Conservation (phyloP, 2,329 filamentous ascomycete genomes). For the Pseudopyrenochaeta lycopersici region DNA sequence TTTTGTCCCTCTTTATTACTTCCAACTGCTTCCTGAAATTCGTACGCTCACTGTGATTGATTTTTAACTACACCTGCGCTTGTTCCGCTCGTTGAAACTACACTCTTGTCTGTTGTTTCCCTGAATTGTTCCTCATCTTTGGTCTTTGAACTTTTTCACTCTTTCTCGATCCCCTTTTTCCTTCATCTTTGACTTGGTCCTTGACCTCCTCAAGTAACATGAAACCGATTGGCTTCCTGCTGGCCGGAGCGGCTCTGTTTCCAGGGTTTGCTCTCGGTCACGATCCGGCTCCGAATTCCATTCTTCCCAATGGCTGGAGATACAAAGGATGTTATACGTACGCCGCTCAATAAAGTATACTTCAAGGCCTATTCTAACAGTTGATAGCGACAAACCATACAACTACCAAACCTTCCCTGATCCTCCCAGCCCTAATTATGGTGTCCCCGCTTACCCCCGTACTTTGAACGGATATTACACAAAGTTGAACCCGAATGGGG, state of each 20-base stretch:
- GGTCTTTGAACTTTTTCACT: not conserved
- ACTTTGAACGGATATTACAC: constrained; percentile 11
- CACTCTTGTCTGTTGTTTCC: not conserved
- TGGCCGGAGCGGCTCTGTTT: constrained; percentile 22
- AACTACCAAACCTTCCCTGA: not conserved
- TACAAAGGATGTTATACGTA: constrained; percentile 29
- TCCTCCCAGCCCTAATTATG: not conserved
- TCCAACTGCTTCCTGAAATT: not conserved
- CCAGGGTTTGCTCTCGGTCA: constrained; percentile 6
- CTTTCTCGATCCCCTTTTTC: not conserved
- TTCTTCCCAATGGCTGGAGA: constrained; percentile 14
- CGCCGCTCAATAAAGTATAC: not conserved
- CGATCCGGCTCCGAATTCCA: constrained; percentile 4
- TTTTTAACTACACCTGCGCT: not conserved
- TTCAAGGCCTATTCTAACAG: not conserved
- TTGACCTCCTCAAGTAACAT: constrained; percentile 9
- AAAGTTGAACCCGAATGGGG: constrained; percentile 8
- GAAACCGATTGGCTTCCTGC: constrained; percentile 26
- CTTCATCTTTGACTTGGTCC: not conserved
- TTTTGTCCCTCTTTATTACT: not conserved
- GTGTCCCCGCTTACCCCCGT: not conserved
- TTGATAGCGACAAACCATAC: not conserved
- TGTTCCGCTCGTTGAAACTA: not conserved
- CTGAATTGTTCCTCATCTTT: not conserved
- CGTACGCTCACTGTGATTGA: not conserved